Conservation (phyloP, 257 asterid species). For the Nyctanthes arbortristis region DNA sequence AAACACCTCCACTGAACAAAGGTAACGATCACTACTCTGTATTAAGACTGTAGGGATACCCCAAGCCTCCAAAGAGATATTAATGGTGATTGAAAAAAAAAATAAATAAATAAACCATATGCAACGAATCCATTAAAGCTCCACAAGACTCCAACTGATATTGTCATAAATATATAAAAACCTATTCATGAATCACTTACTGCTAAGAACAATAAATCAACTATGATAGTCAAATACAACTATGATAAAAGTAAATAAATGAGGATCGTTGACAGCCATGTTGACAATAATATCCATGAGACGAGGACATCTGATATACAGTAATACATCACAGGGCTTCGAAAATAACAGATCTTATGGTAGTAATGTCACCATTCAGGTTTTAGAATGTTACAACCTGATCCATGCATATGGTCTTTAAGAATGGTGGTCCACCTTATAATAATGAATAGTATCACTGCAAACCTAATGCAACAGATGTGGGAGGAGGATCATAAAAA, state of each 20-base stretch:
- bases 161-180: neutral
- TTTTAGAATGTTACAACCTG: neutral
- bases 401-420: neutral
- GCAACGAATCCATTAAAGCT: neutral
- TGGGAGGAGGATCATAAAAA: constrained; percentile 2
- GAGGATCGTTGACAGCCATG: neutral
- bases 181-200: neutral
- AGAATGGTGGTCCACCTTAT: constrained; percentile 19
- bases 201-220: neutral
- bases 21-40: neutral
- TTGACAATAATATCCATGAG: neutral
- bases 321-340: neutral
- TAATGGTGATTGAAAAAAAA: neutral
- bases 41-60: neutral
- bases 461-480: constrained; percentile 20
- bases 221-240: neutral
- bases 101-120: no score
- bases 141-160: no score
- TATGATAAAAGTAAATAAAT: neutral
- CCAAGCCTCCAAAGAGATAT: neutral
- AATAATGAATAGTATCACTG: constrained; percentile 19
- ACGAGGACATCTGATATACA: no score
- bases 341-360: no score
- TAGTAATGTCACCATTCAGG: neutral
- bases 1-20: neutral